Base-by-base conservation (phyloP, 129 eudicot species). In the Kitagawia praeruptora region DNA sequence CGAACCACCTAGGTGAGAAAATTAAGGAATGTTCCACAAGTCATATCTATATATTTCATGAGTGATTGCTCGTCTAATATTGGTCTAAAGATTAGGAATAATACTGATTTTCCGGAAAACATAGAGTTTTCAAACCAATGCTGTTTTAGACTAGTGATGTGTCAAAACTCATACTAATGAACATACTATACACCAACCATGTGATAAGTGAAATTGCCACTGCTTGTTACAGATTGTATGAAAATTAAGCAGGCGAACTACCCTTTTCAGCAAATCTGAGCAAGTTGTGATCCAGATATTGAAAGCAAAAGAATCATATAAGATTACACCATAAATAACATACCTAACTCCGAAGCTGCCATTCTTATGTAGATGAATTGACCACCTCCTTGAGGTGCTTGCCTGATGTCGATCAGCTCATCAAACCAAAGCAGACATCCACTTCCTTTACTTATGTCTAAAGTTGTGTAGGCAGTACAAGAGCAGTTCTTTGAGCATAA, bases 361-460 rank as follows among this genome's bases (percentile, higher is more conserved):
- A 85, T 56, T 53, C 87, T 78, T n/a, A 81, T 39, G 70, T 73
- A 81, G 18, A 85, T 38, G 75, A 81, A 66, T 71, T 71, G 76
- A 37, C 85, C 87, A 19, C 72, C 82, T 56, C 67, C 66, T 56
- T 56, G 48, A n/a, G 84, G 31, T 28, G 81, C 64, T 67, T 71
- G 63, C 64, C 78, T 56, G 0, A 77, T 81, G 70, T 84, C 84
- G 28, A 81, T 47, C 76, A 84, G 48, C 3, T 84, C 82, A 16
- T 78, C 74, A 63, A 75, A 54, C 87, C 84, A 84, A 51, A 71
- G 53, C 82, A 84, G 77, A 67, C 84, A 84, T 12, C 87, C 87
- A 56, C 80, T 79, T 40, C 80, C 46, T 8, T 54, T 72, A 14
- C 51, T 81, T 75, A 75, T 63, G 18, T 81, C 84, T 54, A 81